Conservation (phyloP, 352 stramenopile species). For the Pythium myriotylum region DNA sequence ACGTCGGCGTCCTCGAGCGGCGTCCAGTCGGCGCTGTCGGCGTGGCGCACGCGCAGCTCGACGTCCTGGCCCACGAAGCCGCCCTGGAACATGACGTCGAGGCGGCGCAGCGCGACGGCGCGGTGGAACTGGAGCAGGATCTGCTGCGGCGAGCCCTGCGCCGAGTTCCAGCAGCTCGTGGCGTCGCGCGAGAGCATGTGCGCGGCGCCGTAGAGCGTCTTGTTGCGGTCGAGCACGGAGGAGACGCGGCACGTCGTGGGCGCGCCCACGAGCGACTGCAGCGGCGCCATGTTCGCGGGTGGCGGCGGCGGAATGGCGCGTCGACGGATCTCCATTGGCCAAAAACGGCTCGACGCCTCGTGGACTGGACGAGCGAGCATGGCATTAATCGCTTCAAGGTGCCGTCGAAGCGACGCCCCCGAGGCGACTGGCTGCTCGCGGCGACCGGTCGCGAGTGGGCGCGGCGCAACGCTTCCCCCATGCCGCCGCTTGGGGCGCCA, state of each 20-base stretch:
- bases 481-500: too few species aligned
- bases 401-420: too few species aligned
- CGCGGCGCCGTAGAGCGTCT: slow-evolving; percentile 53
- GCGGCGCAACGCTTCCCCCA: too few species aligned
- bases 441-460: too few species aligned
- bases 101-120: slow-evolving; percentile 33
- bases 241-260: slow-evolving; percentile 61
- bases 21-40: slow-evolving; percentile 31
- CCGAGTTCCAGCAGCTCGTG: slow-evolving; percentile 74
- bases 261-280: slow-evolving; percentile 39
- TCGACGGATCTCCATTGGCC: too few species aligned
- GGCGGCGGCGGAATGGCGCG: too few species aligned
- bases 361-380: too few species aligned
- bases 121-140: slow-evolving; percentile 68
- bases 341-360: too few species aligned
- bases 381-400: too few species aligned
- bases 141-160: slow-evolving; percentile 65
- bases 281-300: not conserved
- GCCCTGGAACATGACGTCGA: slow-evolving; percentile 78
- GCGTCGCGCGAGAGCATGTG: slow-evolving; percentile 53
- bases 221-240: slow-evolving; percentile 72
- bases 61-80: slow-evolving; percentile 74
- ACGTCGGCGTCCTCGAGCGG: slow-evolving; percentile 26
- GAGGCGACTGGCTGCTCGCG: not conserved
- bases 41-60: slow-evolving; percentile 35